Conservation (phyloP, 345 rosid species). For the Pistacia atlantica region DNA sequence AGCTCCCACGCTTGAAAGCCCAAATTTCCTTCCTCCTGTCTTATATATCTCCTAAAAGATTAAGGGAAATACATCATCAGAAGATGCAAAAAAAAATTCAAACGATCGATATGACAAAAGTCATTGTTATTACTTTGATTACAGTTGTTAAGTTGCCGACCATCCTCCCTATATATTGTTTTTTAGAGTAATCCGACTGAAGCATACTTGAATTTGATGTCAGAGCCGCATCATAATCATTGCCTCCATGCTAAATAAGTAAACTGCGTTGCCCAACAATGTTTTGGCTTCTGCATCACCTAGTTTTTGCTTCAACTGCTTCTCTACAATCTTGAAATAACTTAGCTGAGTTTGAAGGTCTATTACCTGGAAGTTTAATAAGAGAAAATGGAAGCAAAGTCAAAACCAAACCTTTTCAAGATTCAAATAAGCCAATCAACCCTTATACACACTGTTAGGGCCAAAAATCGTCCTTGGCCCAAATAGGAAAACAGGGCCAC, state of each 20-base stretch:
- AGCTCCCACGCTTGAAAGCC: neutral
- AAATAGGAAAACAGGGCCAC: too few species aligned
- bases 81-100: neutral
- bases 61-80: neutral
- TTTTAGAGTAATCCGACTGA: neutral
- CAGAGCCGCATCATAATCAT: neutral
- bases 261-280: neutral
- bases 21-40: constrained; percentile 17
- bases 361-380: neutral
- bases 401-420: too few species aligned
- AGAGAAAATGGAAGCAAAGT: too few species aligned
- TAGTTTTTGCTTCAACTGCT: constrained; percentile 11
- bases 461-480: too few species aligned
- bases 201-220: neutral
- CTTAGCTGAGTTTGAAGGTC: constrained; percentile 18
- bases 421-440: too few species aligned
- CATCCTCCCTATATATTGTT: constrained; percentile 24
- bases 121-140: constrained; percentile 18
- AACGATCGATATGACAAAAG: neutral
- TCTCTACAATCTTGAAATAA: constrained; percentile 1
- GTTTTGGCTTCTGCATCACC: constrained; percentile 17
- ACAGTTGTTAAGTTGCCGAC: constrained; percentile 30
- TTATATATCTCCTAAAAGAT: neutral
- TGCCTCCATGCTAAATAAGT: constrained; percentile 4
- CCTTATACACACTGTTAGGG: neutral